These are phyloP conservation scores for Candida insectorum DNA, from an alignment of 805 yeast genomes.

Conservation along the genomic window DNA sequence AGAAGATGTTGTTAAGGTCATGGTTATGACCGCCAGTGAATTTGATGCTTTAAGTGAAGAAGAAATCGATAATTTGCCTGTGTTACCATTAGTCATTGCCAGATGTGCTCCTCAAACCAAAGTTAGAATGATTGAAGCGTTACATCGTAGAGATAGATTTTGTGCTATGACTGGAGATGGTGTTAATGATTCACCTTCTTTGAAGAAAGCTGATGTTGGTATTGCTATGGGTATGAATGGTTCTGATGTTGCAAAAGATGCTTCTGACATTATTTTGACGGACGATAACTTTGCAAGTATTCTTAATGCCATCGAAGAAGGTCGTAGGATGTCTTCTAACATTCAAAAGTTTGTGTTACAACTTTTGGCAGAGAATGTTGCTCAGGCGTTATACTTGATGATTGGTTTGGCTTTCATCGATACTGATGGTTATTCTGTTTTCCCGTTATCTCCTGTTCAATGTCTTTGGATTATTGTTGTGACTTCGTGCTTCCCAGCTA, in stretches of 20 bases:
- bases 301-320: conserved; percentile 61
- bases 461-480: conserved; percentile 34
- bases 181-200: conserved; percentile 94
- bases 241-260: conserved; percentile 96
- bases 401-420: conserved; percentile 74
- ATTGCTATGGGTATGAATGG: conserved; percentile 90
- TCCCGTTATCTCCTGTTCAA: conserved; percentile 59
- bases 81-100: conserved; percentile 73
- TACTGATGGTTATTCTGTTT: conserved; percentile 62
- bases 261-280: conserved; percentile 92
- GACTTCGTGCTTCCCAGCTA: conserved; percentile 36
- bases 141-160: conserved; percentile 42
- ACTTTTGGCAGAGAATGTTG: conserved; percentile 34
- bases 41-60: conserved; percentile 63
- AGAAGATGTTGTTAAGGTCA: conserved; percentile 52
- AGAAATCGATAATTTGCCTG: conserved; percentile 59
- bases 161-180: conserved; percentile 96
- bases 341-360: conserved; percentile 33
- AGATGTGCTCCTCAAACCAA: conserved; percentile 82
- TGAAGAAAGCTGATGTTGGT: conserved; percentile 91
- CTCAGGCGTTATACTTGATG: conserved; percentile 62
- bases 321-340: conserved; percentile 31
- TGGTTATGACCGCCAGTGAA: conserved; percentile 75
- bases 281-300: conserved; percentile 95
- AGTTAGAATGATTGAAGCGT: conserved; percentile 77